phyloP scores from a whole-genome alignment of 352 stramenopile species.

The Phytophthora hybrid region DNA sequence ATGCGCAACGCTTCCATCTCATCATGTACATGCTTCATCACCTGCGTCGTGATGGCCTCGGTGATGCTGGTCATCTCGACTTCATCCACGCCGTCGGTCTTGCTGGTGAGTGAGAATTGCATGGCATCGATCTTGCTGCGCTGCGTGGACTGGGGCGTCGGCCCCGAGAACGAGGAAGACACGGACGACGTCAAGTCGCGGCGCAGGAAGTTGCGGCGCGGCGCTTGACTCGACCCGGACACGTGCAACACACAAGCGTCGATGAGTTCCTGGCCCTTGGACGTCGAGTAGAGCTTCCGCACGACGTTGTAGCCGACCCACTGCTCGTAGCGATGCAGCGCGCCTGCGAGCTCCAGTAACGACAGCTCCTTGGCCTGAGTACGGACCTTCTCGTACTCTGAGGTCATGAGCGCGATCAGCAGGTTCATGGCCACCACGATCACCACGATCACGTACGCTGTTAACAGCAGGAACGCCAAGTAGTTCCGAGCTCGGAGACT shows the following conservation, averaged over 20 bases:
- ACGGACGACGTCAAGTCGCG: conserved; percentile 38
- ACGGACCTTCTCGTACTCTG: conserved; percentile 66
- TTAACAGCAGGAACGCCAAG: conserved; percentile 52
- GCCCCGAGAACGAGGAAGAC: conserved; percentile 36
- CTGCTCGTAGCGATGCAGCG: conserved; percentile 64
- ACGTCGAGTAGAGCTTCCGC: conserved; percentile 47
- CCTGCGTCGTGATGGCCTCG: conserved; percentile 44
- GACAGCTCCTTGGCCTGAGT: conserved; percentile 62
- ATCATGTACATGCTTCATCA: conserved; percentile 46
- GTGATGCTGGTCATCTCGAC: conserved; percentile 32
- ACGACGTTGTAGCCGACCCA: conserved; percentile 53
- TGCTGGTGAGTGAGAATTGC: conserved; percentile 30
- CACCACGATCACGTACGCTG: conserved; percentile 63
- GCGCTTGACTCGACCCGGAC: conserved; percentile 12
- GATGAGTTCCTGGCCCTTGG: conserved; percentile 42
- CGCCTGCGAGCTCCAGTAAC: conserved; percentile 52
- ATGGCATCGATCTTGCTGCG: conserved; percentile 20
- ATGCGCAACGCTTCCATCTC: conserved; percentile 40
- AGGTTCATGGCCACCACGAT: conserved; percentile 68
- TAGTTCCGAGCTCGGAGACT: conserved; percentile 49
- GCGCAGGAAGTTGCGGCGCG: conserved; percentile 33
- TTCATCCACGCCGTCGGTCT: conserved; percentile 11
- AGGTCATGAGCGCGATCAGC: conserved; percentile 65
- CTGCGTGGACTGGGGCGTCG: background rate
- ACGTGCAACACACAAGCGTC: conserved; percentile 34